Evolutionary conservation across 441 rosid species (phyloP).

Genomic region (Pelargonium myrrhifolium): DNA sequence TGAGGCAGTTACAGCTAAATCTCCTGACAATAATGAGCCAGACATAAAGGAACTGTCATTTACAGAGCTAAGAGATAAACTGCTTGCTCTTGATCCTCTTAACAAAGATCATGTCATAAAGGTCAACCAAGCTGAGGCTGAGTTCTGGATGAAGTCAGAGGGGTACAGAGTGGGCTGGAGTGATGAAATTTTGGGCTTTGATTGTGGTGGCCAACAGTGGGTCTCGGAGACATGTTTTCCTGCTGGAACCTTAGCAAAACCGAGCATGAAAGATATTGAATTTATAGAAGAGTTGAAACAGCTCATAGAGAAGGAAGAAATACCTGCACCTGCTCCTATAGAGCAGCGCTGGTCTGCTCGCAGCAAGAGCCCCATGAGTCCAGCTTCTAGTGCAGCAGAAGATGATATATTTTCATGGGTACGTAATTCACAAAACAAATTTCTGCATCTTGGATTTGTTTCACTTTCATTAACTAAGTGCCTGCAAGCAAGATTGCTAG

Average conservation of each 20-base stretch:
- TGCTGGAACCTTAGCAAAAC: slow-evolving; percentile 78
- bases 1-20: slow-evolving; percentile 35
- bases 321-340: slow-evolving; percentile 86
- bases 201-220: slow-evolving; percentile 99
- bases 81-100: slow-evolving; percentile 89
- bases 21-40: slow-evolving; percentile 37
- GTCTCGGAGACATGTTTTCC: slow-evolving; percentile 94
- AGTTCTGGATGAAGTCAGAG: slow-evolving; percentile 91
- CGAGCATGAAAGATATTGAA: slow-evolving; percentile 89
- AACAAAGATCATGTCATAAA: slow-evolving; percentile 63
- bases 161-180: slow-evolving; percentile 97
- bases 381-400: slow-evolving; percentile 66
- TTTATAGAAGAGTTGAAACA: slow-evolving; percentile 70
- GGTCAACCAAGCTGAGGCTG: slow-evolving; percentile 85
- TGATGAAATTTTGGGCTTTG: slow-evolving; percentile 91
- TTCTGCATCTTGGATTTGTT: neutral
- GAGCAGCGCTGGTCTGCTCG: slow-evolving; percentile 94
- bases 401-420: slow-evolving; percentile 93
- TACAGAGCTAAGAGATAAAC: slow-evolving; percentile 81
- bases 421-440: slow-evolving; percentile 7
- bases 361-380: slow-evolving; percentile 81
- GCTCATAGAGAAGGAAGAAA: slow-evolving; percentile 66
- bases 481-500: neutral
- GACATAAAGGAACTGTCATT: slow-evolving; percentile 63
- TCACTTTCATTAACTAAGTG: neutral